Evolutionary conservation across 148 eudicot species (phyloP).

Genomic region (Vaccinium vitisidaea): DNA sequence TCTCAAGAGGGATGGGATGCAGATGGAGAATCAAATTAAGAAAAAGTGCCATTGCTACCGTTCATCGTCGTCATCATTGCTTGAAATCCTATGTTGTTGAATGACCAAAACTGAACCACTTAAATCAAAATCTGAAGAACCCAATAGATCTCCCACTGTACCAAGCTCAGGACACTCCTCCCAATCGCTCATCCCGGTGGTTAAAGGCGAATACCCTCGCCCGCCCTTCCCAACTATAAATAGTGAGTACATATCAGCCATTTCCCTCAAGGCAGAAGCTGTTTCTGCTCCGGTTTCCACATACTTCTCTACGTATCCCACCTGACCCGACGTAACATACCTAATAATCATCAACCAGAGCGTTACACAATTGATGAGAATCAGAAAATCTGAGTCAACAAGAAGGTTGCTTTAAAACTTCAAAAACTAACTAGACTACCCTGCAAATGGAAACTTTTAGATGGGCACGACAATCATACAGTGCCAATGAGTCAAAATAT

Average conservation of each 20-base stretch:
- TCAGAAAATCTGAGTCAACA: background rate
- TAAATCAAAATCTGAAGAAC: constrained; percentile 76
- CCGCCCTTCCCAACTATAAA: constrained; percentile 84
- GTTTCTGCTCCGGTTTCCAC: constrained; percentile 77
- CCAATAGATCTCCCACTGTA: constrained; percentile 82
- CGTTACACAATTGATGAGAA: background rate
- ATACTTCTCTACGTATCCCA: constrained; percentile 79
- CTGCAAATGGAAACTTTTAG: background rate
- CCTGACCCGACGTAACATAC: constrained; percentile 84
- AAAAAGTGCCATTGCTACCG: background rate
- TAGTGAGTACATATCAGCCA: constrained; percentile 74
- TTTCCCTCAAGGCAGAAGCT: constrained; percentile 64
- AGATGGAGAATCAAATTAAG: background rate
- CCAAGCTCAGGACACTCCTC: constrained; percentile 98
- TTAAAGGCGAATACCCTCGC: constrained; percentile 50
- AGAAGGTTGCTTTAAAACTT: background rate
- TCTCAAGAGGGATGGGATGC: background rate
- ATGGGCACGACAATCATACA: background rate
- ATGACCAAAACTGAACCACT: constrained; percentile 79
- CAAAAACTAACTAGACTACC: background rate
- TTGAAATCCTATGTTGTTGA: constrained; percentile 54
- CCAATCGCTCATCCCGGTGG: constrained; percentile 89
- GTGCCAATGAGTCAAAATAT: background rate
- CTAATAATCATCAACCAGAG: constrained; percentile 27
- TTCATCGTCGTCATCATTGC: constrained; percentile 22